Evolutionary conservation across 1,284 basidiomycete species (phyloP).

Genomic region (Caloboletus firmus): DNA sequence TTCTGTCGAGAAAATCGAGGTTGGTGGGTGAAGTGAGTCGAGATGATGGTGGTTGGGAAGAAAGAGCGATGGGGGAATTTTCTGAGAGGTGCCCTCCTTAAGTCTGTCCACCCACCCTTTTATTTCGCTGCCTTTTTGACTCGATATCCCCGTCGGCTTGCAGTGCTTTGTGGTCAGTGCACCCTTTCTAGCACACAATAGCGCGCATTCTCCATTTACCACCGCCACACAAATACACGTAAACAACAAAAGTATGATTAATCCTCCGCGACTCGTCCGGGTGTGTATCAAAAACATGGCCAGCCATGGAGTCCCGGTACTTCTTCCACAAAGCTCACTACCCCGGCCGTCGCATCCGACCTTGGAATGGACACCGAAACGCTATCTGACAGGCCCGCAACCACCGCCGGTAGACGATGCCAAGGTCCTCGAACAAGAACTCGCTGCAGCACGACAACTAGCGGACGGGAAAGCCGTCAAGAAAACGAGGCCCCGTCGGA

Average conservation of each 20-base stretch:
- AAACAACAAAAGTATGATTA: neutral
- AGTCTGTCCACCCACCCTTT: constrained; percentile 4
- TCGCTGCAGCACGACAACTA: constrained; percentile 66
- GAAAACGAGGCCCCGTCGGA: constrained; percentile 89
- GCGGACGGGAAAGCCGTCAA: constrained; percentile 78
- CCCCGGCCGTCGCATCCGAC: constrained; percentile 39
- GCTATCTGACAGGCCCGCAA: constrained; percentile 52
- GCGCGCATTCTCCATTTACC: too few relatives aligned
- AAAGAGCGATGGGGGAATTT: constrained; percentile 14
- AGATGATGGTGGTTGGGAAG: constrained; percentile 25
- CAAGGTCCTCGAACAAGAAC: constrained; percentile 72
- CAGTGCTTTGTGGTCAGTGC: constrained; percentile 31
- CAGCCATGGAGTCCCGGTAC: constrained; percentile 31
- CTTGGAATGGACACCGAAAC: constrained; percentile 55
- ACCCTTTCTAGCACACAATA: too few relatives aligned
- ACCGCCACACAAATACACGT: constrained; percentile 12
- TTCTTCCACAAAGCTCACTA: constrained; percentile 43
- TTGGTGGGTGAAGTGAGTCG: neutral
- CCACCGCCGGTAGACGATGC: constrained; percentile 78
- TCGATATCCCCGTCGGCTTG: constrained; percentile 11
- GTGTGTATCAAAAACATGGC: constrained; percentile 10
- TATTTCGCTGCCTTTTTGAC: constrained; percentile 16
- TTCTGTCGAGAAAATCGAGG: constrained; percentile 1
- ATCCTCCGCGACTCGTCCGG: neutral
- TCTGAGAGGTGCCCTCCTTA: constrained; percentile 13